Percentiles rank a stretch among this genome's conserved stretches.
Conservation (phyloP, 2,329 filamentous ascomycete genomes). For the Botrytis fabae region DNA sequence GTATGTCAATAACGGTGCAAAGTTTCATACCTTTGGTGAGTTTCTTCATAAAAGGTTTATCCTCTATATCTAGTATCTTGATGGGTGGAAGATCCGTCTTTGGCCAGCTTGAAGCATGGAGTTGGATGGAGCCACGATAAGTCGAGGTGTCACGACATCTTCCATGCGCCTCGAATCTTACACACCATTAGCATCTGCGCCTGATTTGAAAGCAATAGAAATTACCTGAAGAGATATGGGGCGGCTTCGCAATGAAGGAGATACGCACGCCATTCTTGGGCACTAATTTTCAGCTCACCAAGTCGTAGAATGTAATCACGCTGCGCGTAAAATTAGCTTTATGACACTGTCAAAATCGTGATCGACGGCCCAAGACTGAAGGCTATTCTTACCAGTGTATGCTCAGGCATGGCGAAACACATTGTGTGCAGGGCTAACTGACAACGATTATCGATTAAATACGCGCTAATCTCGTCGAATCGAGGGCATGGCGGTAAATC, state of each 20-base stretch:
- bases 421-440: slow-evolving; percentile 26
- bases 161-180: slow-evolving; percentile 2
- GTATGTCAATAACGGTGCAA: background rate
- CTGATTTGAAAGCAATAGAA: background rate
- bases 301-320: slow-evolving; percentile 16
- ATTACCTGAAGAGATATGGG: slow-evolving; percentile 11
- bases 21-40: background rate
- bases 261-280: slow-evolving; percentile 24
- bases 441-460: slow-evolving; percentile 19
- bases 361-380: background rate
- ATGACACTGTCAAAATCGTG: background rate
- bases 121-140: slow-evolving; percentile 15
- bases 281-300: slow-evolving; percentile 17
- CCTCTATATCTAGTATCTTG: background rate
- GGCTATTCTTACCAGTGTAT: slow-evolving; percentile 19
- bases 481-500: slow-evolving; percentile 9
- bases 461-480: slow-evolving; percentile 17
- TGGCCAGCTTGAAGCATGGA: slow-evolving; percentile 7
- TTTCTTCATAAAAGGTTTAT: too few species aligned
- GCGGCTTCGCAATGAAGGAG: slow-evolving; percentile 14
- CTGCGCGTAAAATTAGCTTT: background rate
- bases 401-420: slow-evolving; percentile 24
- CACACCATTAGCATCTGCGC: background rate
- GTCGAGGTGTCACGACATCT: background rate
- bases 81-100: slow-evolving; percentile 1